Evolutionary conservation across 768 basidiomycete species (phyloP).

Genomic region (Dentipellis sp.): DNA sequence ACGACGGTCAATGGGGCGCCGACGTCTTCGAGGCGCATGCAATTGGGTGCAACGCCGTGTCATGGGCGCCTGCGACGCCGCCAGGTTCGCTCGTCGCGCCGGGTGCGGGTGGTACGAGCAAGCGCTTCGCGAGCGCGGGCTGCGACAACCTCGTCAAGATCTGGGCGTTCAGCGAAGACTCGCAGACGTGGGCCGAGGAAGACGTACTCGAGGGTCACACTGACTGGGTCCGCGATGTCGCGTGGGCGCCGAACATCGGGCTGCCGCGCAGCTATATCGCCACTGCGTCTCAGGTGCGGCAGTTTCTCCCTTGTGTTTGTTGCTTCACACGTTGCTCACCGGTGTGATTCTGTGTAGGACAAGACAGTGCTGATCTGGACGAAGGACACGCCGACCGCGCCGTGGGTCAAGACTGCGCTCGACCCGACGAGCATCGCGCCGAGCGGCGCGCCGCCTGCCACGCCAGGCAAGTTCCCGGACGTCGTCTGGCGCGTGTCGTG

Average conservation of each 20-base stretch:
- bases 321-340: background rate
- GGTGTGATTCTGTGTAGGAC: slow-evolving; percentile 33
- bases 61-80: slow-evolving; percentile 90
- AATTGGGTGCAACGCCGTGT: slow-evolving; percentile 94
- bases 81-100: slow-evolving; percentile 65
- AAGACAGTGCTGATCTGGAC: slow-evolving; percentile 90
- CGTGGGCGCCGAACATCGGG: slow-evolving; percentile 97
- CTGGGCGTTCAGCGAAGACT: slow-evolving; percentile 84
- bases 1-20: slow-evolving; percentile 94
- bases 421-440: slow-evolving; percentile 53
- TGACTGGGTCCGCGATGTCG: slow-evolving; percentile 99
- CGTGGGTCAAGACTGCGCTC: slow-evolving; percentile 75
- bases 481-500: slow-evolving; percentile 99
- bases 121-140: slow-evolving; percentile 91
- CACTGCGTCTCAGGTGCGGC: slow-evolving; percentile 75
- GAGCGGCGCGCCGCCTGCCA: slow-evolving; percentile 29
- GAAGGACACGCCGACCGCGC: slow-evolving; percentile 61
- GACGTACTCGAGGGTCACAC: slow-evolving; percentile 87
- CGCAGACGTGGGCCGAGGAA: slow-evolving; percentile 86
- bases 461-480: slow-evolving; percentile 84
- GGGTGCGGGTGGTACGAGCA: slow-evolving; percentile 35
- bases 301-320: background rate
- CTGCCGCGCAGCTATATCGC: slow-evolving; percentile 93
- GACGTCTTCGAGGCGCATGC: slow-evolving; percentile 94
- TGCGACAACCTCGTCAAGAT: slow-evolving; percentile 94